phyloP scores from a whole-genome alignment of 1,284 basidiomycete species.

The Schizopora paradoxa region DNA sequence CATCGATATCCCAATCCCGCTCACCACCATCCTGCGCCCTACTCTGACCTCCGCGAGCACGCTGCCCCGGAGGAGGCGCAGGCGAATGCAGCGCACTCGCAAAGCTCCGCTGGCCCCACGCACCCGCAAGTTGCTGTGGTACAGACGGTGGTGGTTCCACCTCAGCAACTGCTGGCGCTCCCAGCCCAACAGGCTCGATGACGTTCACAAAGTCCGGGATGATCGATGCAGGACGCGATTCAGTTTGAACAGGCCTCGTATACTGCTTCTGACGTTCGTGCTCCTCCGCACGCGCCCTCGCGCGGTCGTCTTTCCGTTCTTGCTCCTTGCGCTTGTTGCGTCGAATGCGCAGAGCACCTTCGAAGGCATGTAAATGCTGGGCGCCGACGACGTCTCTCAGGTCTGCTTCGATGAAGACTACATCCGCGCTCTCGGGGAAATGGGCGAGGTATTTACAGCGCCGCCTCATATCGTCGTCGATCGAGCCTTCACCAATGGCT shows the following conservation, averaged over 20 bases:
- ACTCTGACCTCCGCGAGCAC: conserved; percentile 21
- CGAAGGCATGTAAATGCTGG: conserved; percentile 74
- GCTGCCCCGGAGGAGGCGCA: conserved; percentile 24
- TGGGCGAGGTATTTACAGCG: conserved; percentile 95
- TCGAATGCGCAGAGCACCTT: conserved; percentile 73
- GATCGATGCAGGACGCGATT: conserved; percentile 16
- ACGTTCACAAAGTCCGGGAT: conserved; percentile 28
- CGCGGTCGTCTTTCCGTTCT: conserved; percentile 77
- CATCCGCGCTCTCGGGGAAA: conserved; percentile 87
- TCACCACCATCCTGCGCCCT: conserved; percentile 26
- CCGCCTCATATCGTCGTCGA: conserved; percentile 89
- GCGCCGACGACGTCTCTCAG: conserved; percentile 68
- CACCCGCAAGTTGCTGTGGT: conserved; percentile 40
- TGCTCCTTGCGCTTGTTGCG: conserved; percentile 73
- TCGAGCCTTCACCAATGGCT: conserved; percentile 68
- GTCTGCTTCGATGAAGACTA: conserved; percentile 92
- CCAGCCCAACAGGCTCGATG: conserved; percentile 10
- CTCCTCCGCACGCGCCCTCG: conserved; percentile 75
- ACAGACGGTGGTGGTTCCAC: conserved; percentile 13
- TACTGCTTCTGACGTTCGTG: conserved; percentile 48
- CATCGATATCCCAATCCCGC: conserved; percentile 76
- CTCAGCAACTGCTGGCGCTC: conserved; percentile 18
- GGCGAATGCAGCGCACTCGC: conserved; percentile 66
- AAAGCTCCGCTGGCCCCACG: conserved; percentile 75
- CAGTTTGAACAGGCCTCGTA: conserved; percentile 23